Percentiles rank a stretch among this genome's conserved stretches.
Evolutionary conservation across 176 grass and related monocot genomes (phyloP).

Genomic region (Eleusine coracana): DNA sequence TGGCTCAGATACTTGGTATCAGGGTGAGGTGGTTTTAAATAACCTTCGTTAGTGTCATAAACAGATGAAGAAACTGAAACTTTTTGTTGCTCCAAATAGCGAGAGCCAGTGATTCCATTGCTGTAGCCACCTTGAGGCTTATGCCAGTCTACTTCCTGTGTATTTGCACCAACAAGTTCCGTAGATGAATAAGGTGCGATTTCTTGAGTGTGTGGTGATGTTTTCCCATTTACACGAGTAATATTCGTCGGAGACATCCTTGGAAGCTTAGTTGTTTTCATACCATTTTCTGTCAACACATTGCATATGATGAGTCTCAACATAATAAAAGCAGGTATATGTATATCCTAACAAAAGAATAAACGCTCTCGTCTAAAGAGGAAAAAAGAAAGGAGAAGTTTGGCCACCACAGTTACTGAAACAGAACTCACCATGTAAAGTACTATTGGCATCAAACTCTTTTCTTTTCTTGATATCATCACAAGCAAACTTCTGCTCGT

Average conservation of each 20-base stretch:
- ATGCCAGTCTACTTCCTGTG: slow-evolving; percentile 10
- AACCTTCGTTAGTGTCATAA: slow-evolving; percentile 2
- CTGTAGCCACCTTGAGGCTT: slow-evolving; percentile 1
- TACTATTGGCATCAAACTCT: slow-evolving; percentile 30
- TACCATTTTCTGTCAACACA: slow-evolving; percentile 40
- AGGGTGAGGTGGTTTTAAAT: slow-evolving; percentile 32
- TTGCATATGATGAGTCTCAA: slow-evolving; percentile 32
- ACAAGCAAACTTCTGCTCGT: slow-evolving; percentile 24
- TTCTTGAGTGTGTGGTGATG: not conserved
- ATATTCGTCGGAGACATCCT: slow-evolving; percentile 15
- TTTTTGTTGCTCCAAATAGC: slow-evolving; percentile 4
- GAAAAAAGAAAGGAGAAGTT: not conserved
- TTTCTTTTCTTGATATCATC: slow-evolving; percentile 57
- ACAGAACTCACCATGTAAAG: slow-evolving; percentile 42
- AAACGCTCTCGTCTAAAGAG: not conserved
- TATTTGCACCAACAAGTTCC: slow-evolving; percentile 17
- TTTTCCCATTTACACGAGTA: slow-evolving; percentile 22
- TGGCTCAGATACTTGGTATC: slow-evolving; percentile 58
- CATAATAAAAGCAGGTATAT: slow-evolving; percentile 12
- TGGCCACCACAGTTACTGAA: not conserved
- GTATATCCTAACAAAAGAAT: slow-evolving; percentile 11
- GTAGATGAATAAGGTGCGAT: slow-evolving; percentile 20
- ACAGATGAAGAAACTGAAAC: slow-evolving; percentile 24
- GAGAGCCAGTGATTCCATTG: slow-evolving; percentile 18
- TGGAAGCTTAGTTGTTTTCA: slow-evolving; percentile 34